A percentile compares a stretch with the other conserved stretches of the same genome.
These are phyloP conservation scores for Jaapia argillacea DNA, from an alignment of 768 basidiomycete species.

Conservation along the genomic window DNA sequence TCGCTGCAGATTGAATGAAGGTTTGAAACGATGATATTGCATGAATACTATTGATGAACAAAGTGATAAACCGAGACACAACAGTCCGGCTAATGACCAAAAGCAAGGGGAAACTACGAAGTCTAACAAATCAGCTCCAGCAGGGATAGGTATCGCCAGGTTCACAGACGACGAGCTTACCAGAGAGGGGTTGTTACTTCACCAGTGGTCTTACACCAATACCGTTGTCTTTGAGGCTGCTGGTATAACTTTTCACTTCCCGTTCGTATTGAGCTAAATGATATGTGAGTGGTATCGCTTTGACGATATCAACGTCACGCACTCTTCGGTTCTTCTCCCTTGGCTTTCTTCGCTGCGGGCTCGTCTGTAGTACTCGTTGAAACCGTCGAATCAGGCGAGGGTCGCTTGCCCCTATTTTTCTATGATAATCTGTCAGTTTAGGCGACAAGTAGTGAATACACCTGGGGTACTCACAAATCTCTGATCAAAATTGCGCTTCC, in stretches of 20 bases:
- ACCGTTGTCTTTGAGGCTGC: constrained; percentile 33
- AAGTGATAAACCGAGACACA: too few relatives aligned
- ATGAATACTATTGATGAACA: too few relatives aligned
- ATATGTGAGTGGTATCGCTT: background rate
- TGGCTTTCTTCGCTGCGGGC: constrained; percentile 30
- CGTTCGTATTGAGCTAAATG: constrained; percentile 28
- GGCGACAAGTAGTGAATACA: background rate
- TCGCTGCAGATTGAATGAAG: too few relatives aligned
- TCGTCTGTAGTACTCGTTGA: constrained; percentile 24
- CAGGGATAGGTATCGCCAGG: too few relatives aligned
- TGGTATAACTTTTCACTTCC: constrained; percentile 28
- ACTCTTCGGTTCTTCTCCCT: constrained; percentile 24
- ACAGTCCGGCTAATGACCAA: too few relatives aligned
- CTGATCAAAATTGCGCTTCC: constrained; percentile 50
- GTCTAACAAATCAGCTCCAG: too few relatives aligned
- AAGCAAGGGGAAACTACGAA: too few relatives aligned
- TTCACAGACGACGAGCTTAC: too few relatives aligned
- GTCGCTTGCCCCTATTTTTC: constrained; percentile 54
- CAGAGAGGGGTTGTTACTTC: too few relatives aligned
- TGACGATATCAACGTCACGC: constrained; percentile 7
- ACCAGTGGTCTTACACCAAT: constrained; percentile 33
- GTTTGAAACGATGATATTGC: too few relatives aligned
- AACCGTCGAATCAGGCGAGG: constrained; percentile 27
- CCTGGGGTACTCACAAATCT: constrained; percentile 40
- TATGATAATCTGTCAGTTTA: constrained; percentile 12